Evolutionary conservation across 116 monocot species (phyloP), one percentile per base, ranked within the genome.

Genomic region (Zostera marina): DNA sequence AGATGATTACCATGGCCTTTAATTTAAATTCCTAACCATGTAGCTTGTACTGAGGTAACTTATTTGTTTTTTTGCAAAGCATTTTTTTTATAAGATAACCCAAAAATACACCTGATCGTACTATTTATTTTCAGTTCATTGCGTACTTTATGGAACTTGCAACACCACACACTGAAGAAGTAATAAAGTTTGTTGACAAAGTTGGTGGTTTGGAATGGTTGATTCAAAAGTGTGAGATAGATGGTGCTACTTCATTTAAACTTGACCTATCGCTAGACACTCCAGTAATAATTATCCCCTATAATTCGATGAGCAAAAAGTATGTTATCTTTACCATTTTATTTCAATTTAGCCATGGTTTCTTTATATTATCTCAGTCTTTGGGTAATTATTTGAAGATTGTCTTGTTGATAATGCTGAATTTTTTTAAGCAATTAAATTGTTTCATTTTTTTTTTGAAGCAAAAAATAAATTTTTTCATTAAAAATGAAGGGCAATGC

Each of bases 131-230:
- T n/a, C 81, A 94, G 94, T 79, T 94, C 42, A 84, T 81, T 47
- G 73, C 94, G 42, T 94, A 94, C 44, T 88, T 94, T 66, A 79
- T 81, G 88, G 94, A 80, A 56, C 88, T 94, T 59, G 84, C 84
- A 9, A 77, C 88, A 22, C 94, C 94, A 24, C 94, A 84, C 60
- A 81, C 88, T 38, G 84, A 88, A 60, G 94, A 94, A 75, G 94
- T 75, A 23, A 84, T 94, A 44, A 94, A 84, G 65, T 74, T 88
- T 43, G 82, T 94, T 56, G 94, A 94, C 65, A 94, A 88, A 76
- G 94, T 94, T 66, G 94, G 94, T 23, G 88, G 75, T 40, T 73
- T 94, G 52, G 84, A 88, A 71, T 81, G 94, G 88, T 61, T 94
- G 59, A 79, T 94, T 59, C 80, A 94, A 58, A 94, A 94, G 54